Conservation (phyloP, 1,284 basidiomycete species). For the Phlebopus sp. region DNA sequence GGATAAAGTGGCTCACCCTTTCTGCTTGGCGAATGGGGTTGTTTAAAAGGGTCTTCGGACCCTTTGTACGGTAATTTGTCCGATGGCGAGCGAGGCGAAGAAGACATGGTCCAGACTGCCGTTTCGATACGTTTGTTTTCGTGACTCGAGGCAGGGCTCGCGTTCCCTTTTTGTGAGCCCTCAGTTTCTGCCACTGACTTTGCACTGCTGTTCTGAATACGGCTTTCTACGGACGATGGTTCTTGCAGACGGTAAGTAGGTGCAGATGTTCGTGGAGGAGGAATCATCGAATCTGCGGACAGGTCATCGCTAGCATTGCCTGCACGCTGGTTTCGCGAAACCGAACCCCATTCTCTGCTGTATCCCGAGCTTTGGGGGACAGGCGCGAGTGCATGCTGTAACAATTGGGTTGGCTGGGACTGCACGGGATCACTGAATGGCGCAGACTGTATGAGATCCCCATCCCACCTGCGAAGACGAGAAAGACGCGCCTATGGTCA, state of each 20-base stretch:
- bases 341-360: slow-evolving; percentile 7
- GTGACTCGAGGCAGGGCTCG: slow-evolving; percentile 23
- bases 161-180: slow-evolving; percentile 53
- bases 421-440: slow-evolving; percentile 19
- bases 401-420: slow-evolving; percentile 33
- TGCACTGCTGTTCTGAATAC: slow-evolving; percentile 20
- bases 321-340: slow-evolving; percentile 14
- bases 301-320: slow-evolving; percentile 17
- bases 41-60: slow-evolving; percentile 25
- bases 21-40: slow-evolving; percentile 26
- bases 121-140: slow-evolving; percentile 9
- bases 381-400: slow-evolving; percentile 31
- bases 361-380: slow-evolving; percentile 15
- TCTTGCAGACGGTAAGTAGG: slow-evolving; percentile 55
- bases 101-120: slow-evolving; percentile 5
- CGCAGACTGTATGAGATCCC: slow-evolving; percentile 12
- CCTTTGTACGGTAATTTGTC: slow-evolving; percentile 13
- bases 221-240: slow-evolving; percentile 47
- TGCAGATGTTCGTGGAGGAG: slow-evolving; percentile 21
- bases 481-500: slow-evolving; percentile 31
- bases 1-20: slow-evolving; percentile 30
- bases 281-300: slow-evolving; percentile 26
- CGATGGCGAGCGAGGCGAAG: slow-evolving; percentile 9
- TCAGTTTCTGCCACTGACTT: slow-evolving; percentile 25
- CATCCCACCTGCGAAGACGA: slow-evolving; percentile 6